Percentiles rank a stretch among this genome's conserved stretches.
Conservation (phyloP, 305 asterid species). For the Fraxinus xanthoxyloides region DNA sequence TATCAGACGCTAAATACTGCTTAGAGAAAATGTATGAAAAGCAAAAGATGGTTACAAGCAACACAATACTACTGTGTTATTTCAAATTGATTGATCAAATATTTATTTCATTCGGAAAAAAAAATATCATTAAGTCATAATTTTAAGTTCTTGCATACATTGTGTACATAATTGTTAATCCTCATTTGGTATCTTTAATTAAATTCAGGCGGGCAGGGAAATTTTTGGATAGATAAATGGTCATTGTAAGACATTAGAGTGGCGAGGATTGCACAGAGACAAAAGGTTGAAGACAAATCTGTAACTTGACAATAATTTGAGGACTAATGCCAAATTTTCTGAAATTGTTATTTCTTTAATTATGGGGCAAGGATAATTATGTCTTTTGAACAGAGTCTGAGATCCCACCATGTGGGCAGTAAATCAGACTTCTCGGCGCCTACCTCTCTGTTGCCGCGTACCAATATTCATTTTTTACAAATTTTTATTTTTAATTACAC, state of each 20-base stretch:
- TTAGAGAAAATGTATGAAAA: background rate
- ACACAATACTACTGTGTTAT: background rate
- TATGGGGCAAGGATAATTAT: background rate
- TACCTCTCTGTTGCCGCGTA: background rate
- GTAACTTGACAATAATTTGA: background rate
- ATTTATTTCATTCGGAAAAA: background rate
- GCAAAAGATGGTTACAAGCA: background rate
- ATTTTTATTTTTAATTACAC: too few species aligned
- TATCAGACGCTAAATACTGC: too few species aligned
- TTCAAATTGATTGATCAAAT: background rate
- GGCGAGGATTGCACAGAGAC: background rate
- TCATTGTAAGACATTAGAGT: background rate
- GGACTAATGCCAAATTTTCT: background rate
- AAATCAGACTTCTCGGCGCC: background rate
- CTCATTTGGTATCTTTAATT: background rate
- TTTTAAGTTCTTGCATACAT: background rate
- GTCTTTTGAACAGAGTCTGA: background rate
- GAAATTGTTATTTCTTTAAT: background rate
- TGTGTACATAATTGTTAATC: background rate
- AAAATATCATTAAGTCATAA: background rate
- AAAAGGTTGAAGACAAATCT: background rate
- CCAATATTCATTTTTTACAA: background rate
- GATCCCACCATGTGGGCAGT: background rate
- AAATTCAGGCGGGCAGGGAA: background rate
- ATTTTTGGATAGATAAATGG: background rate